Evolutionary conservation across 305 asterid genomes (phyloP), one percentile per base, ranked within the genome.

Genomic region (Vinca major): DNA sequence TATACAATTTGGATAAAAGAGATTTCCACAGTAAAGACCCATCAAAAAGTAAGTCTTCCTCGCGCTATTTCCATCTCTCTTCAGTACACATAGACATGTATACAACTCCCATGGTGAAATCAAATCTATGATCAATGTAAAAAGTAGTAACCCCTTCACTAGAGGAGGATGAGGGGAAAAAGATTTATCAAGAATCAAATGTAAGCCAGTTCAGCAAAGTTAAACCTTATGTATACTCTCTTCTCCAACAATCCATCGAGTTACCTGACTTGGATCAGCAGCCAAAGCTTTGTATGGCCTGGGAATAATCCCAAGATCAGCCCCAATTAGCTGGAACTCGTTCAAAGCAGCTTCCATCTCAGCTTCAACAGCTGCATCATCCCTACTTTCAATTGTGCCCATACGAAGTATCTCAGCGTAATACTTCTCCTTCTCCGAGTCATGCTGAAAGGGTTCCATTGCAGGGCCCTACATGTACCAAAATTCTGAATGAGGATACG

Each of bases 161-260:
- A 26, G 63, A 43, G 63, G 6, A 37, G 43, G 4, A 36, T 26
- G 3, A 55, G 10, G 11, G 3, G 12, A 56, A 2, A 20, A 9
- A 54, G 62, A 37, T 26, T 26, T 26, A 26, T 26, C 33, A 26
- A 26, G 33, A 26, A 26, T 26, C 33, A 26, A 26, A 26, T 26
- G 33, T 26, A 26, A 26, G 33, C 33, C 33, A 26, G 33, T 14
- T 21, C 45, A 41, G 8, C 45, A 41, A 41, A 48, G 48, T 73
- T 68, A 85, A 49, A 79, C 81, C 67, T 78, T 86, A 68, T 75
- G 86, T 63, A 91, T 75, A 56, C 89, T 84, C 37, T 87, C 88
- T 81, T 93, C 96, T 17, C 97, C 99, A 53, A 91, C 81, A 61
- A 93, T 81, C 97, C 97, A 93, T 71, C 92, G 75, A 6, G 99